Evolutionary conservation across 129 eudicot species (phyloP).

Genomic region (Heracleum sosnowskyi): DNA sequence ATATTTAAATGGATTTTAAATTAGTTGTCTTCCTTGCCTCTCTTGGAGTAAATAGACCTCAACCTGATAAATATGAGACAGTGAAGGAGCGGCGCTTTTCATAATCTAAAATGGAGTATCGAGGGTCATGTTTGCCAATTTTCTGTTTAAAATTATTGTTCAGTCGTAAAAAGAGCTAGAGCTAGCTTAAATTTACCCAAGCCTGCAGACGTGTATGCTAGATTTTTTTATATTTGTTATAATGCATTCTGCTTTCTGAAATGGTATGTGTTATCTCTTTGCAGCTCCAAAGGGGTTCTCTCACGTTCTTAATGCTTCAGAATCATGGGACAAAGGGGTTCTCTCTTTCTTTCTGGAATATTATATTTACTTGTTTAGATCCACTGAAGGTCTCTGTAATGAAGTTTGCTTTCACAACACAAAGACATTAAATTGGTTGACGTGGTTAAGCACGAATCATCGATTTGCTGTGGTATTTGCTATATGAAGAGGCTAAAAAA

Average conservation of each 20-base stretch:
- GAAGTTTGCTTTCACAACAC: background rate
- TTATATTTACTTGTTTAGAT: background rate
- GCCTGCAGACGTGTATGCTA: background rate
- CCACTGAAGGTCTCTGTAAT: background rate
- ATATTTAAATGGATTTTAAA: no score
- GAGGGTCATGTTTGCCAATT: background rate
- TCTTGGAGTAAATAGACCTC: background rate
- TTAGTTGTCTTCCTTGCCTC: background rate
- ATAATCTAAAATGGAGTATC: background rate
- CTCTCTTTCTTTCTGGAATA: background rate
- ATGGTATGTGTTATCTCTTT: background rate
- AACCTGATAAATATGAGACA: background rate
- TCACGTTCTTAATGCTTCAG: slow-evolving; percentile 6
- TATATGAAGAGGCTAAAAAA: background rate
- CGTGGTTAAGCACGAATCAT: background rate
- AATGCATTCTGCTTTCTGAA: background rate
- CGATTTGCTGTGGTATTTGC: background rate
- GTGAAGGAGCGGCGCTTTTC: background rate
- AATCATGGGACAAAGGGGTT: background rate
- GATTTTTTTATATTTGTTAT: background rate
- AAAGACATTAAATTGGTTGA: background rate
- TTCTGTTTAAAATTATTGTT: background rate
- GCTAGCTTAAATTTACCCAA: background rate
- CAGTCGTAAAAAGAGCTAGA: background rate
- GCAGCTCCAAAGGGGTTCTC: slow-evolving; percentile 11